These are phyloP conservation scores for Penicillium freii DNA, from an alignment of 2,329 filamentous ascomycete species.

Conservation along the genomic window DNA sequence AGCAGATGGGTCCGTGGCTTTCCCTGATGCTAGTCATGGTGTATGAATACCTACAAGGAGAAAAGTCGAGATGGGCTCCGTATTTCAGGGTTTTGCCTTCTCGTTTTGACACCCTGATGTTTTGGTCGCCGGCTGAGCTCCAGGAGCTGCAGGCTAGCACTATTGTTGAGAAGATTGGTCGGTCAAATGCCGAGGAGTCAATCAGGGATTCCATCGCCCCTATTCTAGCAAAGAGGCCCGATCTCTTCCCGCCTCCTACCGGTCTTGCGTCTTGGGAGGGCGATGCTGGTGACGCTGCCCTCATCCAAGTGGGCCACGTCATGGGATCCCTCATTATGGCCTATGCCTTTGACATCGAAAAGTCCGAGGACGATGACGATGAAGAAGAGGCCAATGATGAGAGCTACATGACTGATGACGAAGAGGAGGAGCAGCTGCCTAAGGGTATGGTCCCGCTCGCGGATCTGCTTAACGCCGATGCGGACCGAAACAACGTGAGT, in stretches of 20 bases:
- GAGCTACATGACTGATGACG: conserved; percentile 58
- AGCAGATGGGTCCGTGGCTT: conserved; percentile 50
- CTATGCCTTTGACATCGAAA: conserved; percentile 81
- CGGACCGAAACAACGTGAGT: conserved; percentile 72
- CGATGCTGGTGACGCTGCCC: conserved; percentile 43
- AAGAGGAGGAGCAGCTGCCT: conserved; percentile 63
- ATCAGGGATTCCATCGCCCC: conserved; percentile 61
- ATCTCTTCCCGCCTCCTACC: conserved; percentile 42
- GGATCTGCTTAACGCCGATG: conserved; percentile 85
- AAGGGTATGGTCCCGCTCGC: conserved; percentile 92
- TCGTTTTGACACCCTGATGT: conserved; percentile 83
- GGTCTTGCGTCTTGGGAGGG: conserved; percentile 44
- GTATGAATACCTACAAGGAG: conserved; percentile 65
- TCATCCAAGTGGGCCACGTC: conserved; percentile 64
- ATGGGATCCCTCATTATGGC: conserved; percentile 92
- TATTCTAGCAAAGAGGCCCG: conserved; percentile 44
- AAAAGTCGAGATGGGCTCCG: conserved; percentile 67
- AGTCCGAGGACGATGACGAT: conserved; percentile 57
- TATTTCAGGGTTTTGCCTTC: conserved; percentile 75
- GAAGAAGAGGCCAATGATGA: conserved; percentile 51
- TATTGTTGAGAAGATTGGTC: conserved; percentile 74
- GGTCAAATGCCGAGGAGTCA: conserved; percentile 65
- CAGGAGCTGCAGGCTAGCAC: conserved; percentile 72
- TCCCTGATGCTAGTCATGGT: conserved; percentile 75
- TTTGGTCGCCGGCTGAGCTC: conserved; percentile 73